Percentiles rank a stretch among this genome's conserved stretches.
phyloP scores from a whole-genome alignment of 257 asterid genomes.

The Henckelia pumila region DNA sequence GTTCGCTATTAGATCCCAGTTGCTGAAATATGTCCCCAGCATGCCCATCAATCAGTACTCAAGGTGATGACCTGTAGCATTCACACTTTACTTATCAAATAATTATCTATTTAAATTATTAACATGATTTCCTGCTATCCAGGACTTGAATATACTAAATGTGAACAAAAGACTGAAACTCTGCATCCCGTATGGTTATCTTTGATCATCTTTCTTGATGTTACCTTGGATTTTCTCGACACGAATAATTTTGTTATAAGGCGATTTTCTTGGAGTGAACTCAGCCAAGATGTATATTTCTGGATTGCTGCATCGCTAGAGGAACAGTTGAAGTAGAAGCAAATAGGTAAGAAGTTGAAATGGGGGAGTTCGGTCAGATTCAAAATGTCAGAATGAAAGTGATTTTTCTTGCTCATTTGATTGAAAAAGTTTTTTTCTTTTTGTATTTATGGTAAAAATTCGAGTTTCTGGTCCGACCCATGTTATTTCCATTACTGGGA shows the following conservation, averaged over 20 bases:
- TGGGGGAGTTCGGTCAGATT: neutral
- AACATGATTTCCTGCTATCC: slow-evolving; percentile 4
- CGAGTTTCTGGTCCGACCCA: neutral
- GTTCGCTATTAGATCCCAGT: neutral
- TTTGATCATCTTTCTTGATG: neutral
- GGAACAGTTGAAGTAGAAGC: neutral
- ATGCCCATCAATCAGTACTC: neutral
- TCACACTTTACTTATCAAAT: neutral
- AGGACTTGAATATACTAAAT: neutral
- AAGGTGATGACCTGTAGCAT: slow-evolving; percentile 20
- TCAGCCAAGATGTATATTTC: neutral
- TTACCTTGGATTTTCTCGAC: neutral
- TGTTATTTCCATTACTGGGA: neutral
- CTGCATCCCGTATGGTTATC: slow-evolving; percentile 2
- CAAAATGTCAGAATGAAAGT: neutral
- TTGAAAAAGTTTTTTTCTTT: neutral
- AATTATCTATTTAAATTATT: neutral
- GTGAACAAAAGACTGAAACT: neutral
- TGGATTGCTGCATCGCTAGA: neutral
- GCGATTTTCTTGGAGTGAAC: neutral
- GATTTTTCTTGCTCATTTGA: neutral
- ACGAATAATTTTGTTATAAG: neutral
- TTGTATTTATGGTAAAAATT: neutral
- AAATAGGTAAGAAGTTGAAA: neutral
- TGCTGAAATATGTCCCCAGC: slow-evolving; percentile 4